These are phyloP conservation scores for Diaporthe velutina DNA, from an alignment of 2,329 filamentous ascomycete species.

Conservation along the genomic window DNA sequence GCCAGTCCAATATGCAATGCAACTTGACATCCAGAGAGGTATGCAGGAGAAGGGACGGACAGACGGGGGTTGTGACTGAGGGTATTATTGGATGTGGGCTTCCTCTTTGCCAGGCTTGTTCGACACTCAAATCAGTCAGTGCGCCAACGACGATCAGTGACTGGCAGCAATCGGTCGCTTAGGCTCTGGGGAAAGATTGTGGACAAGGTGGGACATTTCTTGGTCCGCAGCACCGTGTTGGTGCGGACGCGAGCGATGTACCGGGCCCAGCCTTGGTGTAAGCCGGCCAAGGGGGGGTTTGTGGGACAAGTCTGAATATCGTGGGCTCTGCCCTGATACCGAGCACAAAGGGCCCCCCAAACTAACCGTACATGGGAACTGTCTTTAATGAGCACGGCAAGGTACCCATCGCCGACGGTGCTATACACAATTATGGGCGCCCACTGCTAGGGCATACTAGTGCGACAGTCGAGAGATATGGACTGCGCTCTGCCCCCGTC, in stretches of 20 bases:
- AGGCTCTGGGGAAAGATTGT: slow-evolving; percentile 25
- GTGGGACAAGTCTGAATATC: slow-evolving; percentile 8
- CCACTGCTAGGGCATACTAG: slow-evolving; percentile 20
- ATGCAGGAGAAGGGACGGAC: slow-evolving; percentile 27
- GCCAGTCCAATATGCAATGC: slow-evolving; percentile 30
- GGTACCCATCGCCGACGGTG: slow-evolving; percentile 14
- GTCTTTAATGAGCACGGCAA: slow-evolving; percentile 22
- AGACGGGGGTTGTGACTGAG: slow-evolving; percentile 8
- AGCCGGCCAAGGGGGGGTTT: background rate
- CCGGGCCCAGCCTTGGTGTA: slow-evolving; percentile 14
- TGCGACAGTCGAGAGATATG: slow-evolving; percentile 30
- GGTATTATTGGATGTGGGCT: slow-evolving; percentile 30
- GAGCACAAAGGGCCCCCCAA: background rate
- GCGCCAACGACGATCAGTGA: slow-evolving; percentile 14
- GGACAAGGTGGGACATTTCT: slow-evolving; percentile 21
- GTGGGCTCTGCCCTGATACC: slow-evolving; percentile 3
- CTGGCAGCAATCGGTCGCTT: slow-evolving; percentile 22
- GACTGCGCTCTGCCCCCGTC: slow-evolving; percentile 1
- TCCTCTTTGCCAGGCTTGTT: slow-evolving; percentile 11
- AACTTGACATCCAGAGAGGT: slow-evolving; percentile 27
- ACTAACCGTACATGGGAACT: slow-evolving; percentile 9
- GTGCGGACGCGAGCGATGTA: slow-evolving; percentile 5
- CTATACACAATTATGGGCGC: slow-evolving; percentile 6
- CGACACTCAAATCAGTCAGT: slow-evolving; percentile 25
- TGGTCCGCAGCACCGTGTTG: background rate